Conservation (phyloP, 495 filamentous ascomycete species). For the Xylaria grammica region DNA sequence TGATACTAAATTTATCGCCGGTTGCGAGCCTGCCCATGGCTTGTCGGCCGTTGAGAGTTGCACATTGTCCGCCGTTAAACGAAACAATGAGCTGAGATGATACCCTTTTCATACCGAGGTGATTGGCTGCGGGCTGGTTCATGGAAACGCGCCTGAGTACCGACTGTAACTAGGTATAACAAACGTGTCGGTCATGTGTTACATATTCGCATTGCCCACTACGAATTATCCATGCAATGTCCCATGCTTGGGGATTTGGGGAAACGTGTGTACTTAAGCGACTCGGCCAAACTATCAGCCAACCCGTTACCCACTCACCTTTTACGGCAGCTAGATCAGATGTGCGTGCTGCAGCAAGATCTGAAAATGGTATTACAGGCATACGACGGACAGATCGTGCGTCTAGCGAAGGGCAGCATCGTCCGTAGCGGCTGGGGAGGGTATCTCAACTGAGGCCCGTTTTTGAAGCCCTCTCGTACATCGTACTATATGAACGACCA, state of each 20-base stretch:
- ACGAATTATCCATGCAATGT: constrained; percentile 1
- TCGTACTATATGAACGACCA: not conserved
- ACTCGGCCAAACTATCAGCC: constrained; percentile 9
- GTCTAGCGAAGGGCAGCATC: constrained; percentile 9
- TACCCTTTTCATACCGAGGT: constrained; percentile 20
- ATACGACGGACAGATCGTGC: not conserved
- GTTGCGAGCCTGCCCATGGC: constrained; percentile 18
- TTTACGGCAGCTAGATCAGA: constrained; percentile 11
- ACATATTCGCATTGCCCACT: constrained; percentile 29
- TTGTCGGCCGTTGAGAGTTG: constrained; percentile 29
- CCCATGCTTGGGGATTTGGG: not conserved
- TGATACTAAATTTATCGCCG: constrained; percentile 23
- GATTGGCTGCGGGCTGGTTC: not conserved
- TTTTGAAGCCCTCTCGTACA: not conserved
- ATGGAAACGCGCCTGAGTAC: not conserved
- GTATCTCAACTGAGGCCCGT: not conserved
- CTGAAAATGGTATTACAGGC: constrained; percentile 4
- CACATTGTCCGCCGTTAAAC: constrained; percentile 31
- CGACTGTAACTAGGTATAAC: not conserved
- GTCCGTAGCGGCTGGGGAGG: not conserved
- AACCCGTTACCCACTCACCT: constrained; percentile 7
- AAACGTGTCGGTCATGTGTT: constrained; percentile 29
- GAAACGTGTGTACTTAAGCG: constrained; percentile 14
- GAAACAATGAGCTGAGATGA: constrained; percentile 31
- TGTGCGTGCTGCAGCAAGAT: constrained; percentile 12